Evolutionary conservation across 192 early-diverging fungal genomes (phyloP), one percentile per base, ranked within the genome.

Genomic region (Gaertneriomyces sp.): DNA sequence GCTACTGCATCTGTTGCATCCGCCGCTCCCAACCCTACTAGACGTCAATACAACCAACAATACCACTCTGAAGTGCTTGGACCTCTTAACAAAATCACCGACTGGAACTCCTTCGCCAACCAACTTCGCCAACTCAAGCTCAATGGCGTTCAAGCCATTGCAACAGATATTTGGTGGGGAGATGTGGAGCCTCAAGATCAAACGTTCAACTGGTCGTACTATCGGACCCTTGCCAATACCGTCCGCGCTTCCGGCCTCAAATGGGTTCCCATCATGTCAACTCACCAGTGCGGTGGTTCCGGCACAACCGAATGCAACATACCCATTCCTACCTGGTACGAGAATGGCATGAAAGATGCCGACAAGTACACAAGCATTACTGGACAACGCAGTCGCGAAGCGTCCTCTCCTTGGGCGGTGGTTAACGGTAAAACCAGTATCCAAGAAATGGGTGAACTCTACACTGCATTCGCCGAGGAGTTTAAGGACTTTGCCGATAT

Each of bases 271-370:
- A 49, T 49, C 47, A 49, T 49, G 12, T 49, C 47, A 17, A 49
- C 47, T n/a, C 47, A 49, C 17, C 47, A 49, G 47, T 49, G 47
- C 17, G 47, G 47, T n/a, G 47, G 47, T 17, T 49, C 47, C 1
- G 47, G 47, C 47, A 49, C 47, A n/a, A 49, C 47, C 47, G 47
- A 49, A 49, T 49, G 47, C 47, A 49, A 49, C 2, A 49, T 49
- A n/a, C 12, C 12, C 17, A n/a, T 49, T 12, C 47, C 47, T 49
- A 12, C 11, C 12, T 49, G 47, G 47, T 49, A 49, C 47, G 12
- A n/a, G 47, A 49, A 49, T 17, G 47, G 47, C 11, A 12, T 49
- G 12, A 49, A 17, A n/a, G 47, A 49, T 17, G 47, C 11, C 2
- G 12, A 49, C 11, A 49, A 49, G 47, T 49, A 49, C 17, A 49